Conservation (phyloP, 1,139 yeast genomes). For the Geotrichum restrictum region DNA sequence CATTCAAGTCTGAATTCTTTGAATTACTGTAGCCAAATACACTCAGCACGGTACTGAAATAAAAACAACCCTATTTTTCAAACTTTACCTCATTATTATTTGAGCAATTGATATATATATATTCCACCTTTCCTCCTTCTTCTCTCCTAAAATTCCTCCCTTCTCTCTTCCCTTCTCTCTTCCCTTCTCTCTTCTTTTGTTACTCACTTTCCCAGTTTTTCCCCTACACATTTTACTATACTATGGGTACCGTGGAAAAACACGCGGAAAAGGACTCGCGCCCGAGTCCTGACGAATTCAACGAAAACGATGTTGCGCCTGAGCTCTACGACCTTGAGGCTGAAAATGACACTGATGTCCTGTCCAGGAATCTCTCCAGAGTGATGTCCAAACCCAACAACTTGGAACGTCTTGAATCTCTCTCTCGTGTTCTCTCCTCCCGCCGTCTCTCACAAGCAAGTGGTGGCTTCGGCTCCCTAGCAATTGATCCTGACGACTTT, state of each 20-base stretch:
- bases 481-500: constrained; percentile 42
- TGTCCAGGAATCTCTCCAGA: constrained; percentile 28
- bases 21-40: no score
- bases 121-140: no score
- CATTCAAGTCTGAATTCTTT: no score
- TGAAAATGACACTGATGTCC: constrained; percentile 31
- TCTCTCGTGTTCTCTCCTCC: constrained; percentile 44
- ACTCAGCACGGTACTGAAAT: no score
- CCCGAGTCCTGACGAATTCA: not conserved
- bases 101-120: no score
- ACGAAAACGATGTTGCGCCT: constrained; percentile 2
- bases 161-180: no score
- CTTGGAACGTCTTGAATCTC: constrained; percentile 41
- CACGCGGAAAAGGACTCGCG: not conserved
- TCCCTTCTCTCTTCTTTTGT: no score
- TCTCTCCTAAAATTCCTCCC: no score
- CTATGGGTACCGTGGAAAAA: not conserved
- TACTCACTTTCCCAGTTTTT: no score
- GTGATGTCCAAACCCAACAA: constrained; percentile 33
- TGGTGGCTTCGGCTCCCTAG: constrained; percentile 33
- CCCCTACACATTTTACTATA: not conserved
- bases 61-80: no score
- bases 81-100: no score
- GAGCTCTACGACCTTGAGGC: not conserved
- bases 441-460: constrained; percentile 44